Evolutionary conservation across 1,139 yeast species (phyloP).

Genomic region (Kodamaea suecica): DNA sequence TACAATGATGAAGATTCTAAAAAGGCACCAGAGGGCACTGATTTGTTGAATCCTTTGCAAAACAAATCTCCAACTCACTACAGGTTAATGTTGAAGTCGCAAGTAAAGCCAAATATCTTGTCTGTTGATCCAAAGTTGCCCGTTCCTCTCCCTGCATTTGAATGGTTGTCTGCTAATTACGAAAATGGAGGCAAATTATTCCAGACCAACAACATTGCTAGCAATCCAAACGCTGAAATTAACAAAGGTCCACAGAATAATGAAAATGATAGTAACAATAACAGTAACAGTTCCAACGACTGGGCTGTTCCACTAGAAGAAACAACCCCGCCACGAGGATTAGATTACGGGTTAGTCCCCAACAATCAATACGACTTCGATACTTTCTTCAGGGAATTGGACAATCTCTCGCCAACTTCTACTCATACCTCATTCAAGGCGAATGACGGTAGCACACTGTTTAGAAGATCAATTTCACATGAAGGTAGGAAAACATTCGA

Average conservation of each 20-base stretch:
- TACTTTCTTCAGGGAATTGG: constrained; percentile 44
- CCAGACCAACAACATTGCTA: not conserved
- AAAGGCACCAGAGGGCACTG: not conserved
- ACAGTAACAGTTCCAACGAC: too few species aligned
- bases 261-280: not conserved
- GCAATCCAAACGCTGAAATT: not conserved
- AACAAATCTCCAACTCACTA: not conserved
- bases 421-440: constrained; percentile 1
- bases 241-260: not conserved
- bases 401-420: constrained; percentile 25
- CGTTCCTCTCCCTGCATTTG: constrained; percentile 21
- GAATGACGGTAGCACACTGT: not conserved
- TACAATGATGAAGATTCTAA: constrained; percentile 10
- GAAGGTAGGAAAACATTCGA: constrained; percentile 60
- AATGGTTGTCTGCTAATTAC: constrained; percentile 24
- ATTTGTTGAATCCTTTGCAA: constrained; percentile 10
- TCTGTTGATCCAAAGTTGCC: not conserved
- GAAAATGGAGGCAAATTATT: not conserved
- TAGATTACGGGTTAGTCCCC: not conserved
- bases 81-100: not conserved
- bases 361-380: constrained; percentile 29
- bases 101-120: not conserved
- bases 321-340: not conserved
- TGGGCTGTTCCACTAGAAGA: not conserved
- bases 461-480: constrained; percentile 10